Evolutionary conservation across 2,329 filamentous ascomycete species (phyloP), one percentile per base, ranked within the genome.

Genomic region (Nemania sp.): DNA sequence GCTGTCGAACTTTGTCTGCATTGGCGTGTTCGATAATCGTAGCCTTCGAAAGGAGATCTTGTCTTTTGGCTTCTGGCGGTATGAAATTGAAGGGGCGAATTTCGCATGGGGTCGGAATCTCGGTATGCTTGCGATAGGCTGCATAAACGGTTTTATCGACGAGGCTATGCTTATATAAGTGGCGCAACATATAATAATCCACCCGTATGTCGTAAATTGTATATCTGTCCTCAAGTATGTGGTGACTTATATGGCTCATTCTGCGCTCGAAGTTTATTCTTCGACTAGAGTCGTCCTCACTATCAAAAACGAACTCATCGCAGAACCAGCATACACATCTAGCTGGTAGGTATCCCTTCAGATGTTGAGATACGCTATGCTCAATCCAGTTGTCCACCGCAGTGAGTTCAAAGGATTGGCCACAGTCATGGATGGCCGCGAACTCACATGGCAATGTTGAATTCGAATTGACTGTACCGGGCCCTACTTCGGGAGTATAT

Each of bases 301-400:
- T 27, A 45, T 47, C 2, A 20, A 62, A 67, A 27, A n/a, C 15
- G 20, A n/a, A 51, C 4, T 54, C 20, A 27, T 62, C 65, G 49
- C 65, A 67, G 27, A 64, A 67, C 65, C 65, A 67, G 22, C 65
- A 67, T 13, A 24, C 0, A 27, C 7, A 57, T 26, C 8, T 27
- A n/a, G 35, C 2, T 1, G 64, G 64, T 8, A 57, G 5, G 0
- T 53, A 41, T 2, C 15, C 32, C 10, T 32, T 1, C 2, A 66
- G 32, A 20, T 66, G 64, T 1, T n/a, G n/a, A 7, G 26, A 41
- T 7, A 56, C 15, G 6, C 35, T 51, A n/a, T 62, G 64, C 13
- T 62, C 57, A 10, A 66, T 53, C 64, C 64, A 66, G 5, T 11
- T 7, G 18, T 61, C 51, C 5, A 56, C 22, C 15, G 45, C 57